Conservation (phyloP, 768 basidiomycete genomes). For the Xerocomus potaroensis region DNA sequence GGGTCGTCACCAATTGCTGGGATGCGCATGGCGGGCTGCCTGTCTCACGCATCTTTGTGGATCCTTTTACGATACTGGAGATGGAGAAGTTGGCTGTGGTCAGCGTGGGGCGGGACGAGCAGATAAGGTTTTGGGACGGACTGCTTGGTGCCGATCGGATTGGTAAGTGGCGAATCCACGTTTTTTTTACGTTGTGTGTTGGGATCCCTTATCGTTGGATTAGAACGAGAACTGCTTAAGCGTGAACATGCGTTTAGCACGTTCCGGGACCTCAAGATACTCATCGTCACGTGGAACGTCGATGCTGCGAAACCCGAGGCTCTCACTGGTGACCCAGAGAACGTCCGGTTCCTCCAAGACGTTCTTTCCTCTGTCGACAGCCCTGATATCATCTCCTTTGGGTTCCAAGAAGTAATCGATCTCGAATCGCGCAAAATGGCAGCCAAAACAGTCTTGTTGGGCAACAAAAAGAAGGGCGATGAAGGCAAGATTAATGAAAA, state of each 20-base stretch:
- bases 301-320: constrained; percentile 83
- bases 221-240: constrained; percentile 74
- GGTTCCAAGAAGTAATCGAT: constrained; percentile 95
- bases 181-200: background rate
- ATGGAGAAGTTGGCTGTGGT: constrained; percentile 64
- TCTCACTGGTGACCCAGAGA: constrained; percentile 61
- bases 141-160: constrained; percentile 81
- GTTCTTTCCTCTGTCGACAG: constrained; percentile 64
- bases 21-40: constrained; percentile 69
- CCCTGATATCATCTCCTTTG: constrained; percentile 90
- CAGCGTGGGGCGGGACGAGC: constrained; percentile 72
- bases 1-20: constrained; percentile 88
- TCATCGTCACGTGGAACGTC: constrained; percentile 90
- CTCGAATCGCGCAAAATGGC: constrained; percentile 90
- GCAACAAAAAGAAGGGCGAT: constrained; percentile 59
- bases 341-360: constrained; percentile 76
- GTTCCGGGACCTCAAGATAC: constrained; percentile 71
- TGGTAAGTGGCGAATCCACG: constrained; percentile 46
- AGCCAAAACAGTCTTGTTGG: constrained; percentile 86
- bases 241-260: constrained; percentile 73
- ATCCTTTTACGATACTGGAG: constrained; percentile 71
- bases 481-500: constrained; percentile 60
- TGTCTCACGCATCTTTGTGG: constrained; percentile 60
- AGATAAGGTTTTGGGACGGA: constrained; percentile 85
- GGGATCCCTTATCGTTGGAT: background rate